Percentiles rank a stretch among this genome's conserved stretches.
These are phyloP conservation scores for Naematelia encephala DNA, from an alignment of 768 basidiomycete species.

Conservation along the genomic window DNA sequence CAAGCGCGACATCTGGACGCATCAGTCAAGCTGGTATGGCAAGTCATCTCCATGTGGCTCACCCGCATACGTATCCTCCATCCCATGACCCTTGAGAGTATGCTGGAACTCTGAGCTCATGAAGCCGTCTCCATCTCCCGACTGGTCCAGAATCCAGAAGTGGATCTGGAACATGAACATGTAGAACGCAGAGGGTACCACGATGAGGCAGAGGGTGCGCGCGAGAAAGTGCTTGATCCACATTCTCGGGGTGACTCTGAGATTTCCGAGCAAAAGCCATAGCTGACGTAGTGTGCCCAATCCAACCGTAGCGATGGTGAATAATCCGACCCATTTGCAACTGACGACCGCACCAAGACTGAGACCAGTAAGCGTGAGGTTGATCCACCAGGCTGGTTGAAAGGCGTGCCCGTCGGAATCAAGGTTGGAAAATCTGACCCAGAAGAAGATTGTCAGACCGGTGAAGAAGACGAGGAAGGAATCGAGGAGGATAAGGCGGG, in stretches of 20 bases:
- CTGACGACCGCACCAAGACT: slow-evolving; percentile 87
- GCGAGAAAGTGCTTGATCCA: slow-evolving; percentile 85
- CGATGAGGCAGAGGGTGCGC: slow-evolving; percentile 82
- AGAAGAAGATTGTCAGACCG: slow-evolving; percentile 78
- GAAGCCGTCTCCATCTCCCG: slow-evolving; percentile 96
- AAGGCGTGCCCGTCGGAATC: slow-evolving; percentile 64
- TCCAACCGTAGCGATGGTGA: slow-evolving; percentile 94
- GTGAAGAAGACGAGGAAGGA: slow-evolving; percentile 99
- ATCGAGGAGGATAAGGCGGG: slow-evolving; percentile 93
- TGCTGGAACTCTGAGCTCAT: slow-evolving; percentile 99
- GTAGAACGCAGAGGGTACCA: slow-evolving; percentile 80
- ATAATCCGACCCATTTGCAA: slow-evolving; percentile 98
- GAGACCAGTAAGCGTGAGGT: slow-evolving; percentile 81
- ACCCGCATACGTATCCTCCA: slow-evolving; percentile 92
- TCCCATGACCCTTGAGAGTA: slow-evolving; percentile 78
- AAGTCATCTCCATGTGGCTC: slow-evolving; percentile 29
- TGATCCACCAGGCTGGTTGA: slow-evolving; percentile 84
- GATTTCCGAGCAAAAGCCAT: slow-evolving; percentile 84
- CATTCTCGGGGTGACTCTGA: slow-evolving; percentile 68
- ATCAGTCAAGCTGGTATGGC: neutral
- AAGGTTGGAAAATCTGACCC: slow-evolving; percentile 87
- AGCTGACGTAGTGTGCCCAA: slow-evolving; percentile 77
- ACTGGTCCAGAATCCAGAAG: slow-evolving; percentile 79
- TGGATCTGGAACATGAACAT: slow-evolving; percentile 97
- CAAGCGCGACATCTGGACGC: slow-evolving; percentile 71